phyloP scores from a whole-genome alignment of 768 basidiomycete genomes.

The Pulveroboletus sp. region DNA sequence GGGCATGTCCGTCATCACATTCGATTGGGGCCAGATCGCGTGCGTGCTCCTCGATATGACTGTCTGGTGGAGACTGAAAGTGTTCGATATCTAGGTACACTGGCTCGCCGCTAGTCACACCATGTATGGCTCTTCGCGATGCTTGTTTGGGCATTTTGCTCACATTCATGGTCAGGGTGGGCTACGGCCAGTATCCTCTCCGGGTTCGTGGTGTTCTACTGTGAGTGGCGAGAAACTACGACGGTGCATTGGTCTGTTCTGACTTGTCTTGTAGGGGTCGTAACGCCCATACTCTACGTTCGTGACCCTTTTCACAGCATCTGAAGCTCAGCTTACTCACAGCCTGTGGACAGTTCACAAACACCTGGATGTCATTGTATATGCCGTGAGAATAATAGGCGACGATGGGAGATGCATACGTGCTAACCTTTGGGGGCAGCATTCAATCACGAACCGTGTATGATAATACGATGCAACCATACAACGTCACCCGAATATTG shows the following conservation, averaged over 20 bases:
- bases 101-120: constrained; percentile 60
- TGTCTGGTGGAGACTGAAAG: not conserved
- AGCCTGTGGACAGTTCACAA: constrained; percentile 44
- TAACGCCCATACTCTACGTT: constrained; percentile 39
- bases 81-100: constrained; percentile 17
- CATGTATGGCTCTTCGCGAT: constrained; percentile 34
- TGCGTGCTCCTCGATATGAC: constrained; percentile 15
- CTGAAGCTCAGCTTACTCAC: not conserved
- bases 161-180: constrained; percentile 46
- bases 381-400: constrained; percentile 45
- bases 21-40: constrained; percentile 74
- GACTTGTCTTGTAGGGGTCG: constrained; percentile 22
- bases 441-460: constrained; percentile 61
- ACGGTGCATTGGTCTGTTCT: not conserved
- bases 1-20: constrained; percentile 71
- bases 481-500: constrained; percentile 57
- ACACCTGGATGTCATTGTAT: constrained; percentile 54
- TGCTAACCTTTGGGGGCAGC: constrained; percentile 16
- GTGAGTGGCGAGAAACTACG: constrained; percentile 25
- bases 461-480: constrained; percentile 52
- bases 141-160: not conserved
- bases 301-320: constrained; percentile 44
- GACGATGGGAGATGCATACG: not conserved
- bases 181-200: constrained; percentile 66
- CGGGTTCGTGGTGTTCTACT: constrained; percentile 71